phyloP scores from a whole-genome alignment of 768 basidiomycete species.

The Pisolithus orientalis region DNA sequence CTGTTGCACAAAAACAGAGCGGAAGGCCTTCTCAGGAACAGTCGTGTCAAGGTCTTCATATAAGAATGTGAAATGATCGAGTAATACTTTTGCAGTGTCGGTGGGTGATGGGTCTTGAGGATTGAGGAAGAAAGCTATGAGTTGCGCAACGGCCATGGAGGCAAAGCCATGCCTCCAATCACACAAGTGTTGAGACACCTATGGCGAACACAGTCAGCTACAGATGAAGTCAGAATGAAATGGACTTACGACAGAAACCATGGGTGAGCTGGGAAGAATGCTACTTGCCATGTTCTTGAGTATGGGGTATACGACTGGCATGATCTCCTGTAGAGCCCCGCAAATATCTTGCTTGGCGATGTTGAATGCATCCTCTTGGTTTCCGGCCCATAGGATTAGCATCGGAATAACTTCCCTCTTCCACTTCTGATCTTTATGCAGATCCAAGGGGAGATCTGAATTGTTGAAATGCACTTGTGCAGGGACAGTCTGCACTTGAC shows the following conservation, averaged over 20 bases:
- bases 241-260: background rate
- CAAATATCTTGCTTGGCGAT: background rate
- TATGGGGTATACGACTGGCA: background rate
- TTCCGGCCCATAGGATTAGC: background rate
- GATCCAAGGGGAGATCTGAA: background rate
- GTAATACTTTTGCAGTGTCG: background rate
- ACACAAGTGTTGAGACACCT: background rate
- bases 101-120: background rate
- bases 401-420: background rate
- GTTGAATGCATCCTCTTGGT: background rate
- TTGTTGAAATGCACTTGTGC: background rate
- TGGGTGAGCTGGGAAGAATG: background rate
- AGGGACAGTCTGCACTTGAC: background rate
- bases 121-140: background rate
- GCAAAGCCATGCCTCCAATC: background rate
- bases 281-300: background rate
- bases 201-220: background rate
- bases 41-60: background rate
- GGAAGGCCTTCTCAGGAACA: background rate
- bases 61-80: background rate
- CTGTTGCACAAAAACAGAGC: background rate
- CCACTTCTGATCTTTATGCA: background rate
- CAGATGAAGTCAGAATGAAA: background rate
- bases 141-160: background rate
- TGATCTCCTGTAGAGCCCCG: background rate